Evolutionary conservation across 2,329 filamentous ascomycete species (phyloP), one percentile per base, ranked within the genome.

Genomic region (Zasmidium angulare): DNA sequence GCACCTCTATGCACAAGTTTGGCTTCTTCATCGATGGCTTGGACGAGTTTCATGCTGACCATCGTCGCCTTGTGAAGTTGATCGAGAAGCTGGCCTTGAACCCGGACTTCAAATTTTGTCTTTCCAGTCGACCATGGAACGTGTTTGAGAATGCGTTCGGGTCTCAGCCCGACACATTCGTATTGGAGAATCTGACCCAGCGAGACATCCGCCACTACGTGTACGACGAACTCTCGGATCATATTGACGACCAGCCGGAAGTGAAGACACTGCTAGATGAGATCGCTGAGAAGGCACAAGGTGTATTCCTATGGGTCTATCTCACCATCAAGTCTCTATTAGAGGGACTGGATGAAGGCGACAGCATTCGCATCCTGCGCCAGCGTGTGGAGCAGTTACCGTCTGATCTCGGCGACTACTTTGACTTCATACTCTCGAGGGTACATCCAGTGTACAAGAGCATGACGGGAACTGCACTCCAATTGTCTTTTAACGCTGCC

Each of bases 231-330:
- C n/a, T 61, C 2, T 43, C 24, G 14, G 2, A 24, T 1, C 11
- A 48, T 46, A 46, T 46, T 7, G 26, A 29, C 4, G 26, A 29
- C 11, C 26, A 29, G 26, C 26, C 26, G 26, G 26, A 29, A 11
- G 26, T 29, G 26, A 29, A 14, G 29, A 26, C 9, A 19, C 46
- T 59, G 23, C 12, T 21, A 11, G 7, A 23, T 1, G 61, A 60
- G 20, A 55, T 67, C 6, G n/a, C 31, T 2, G 56, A 58, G 3
- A 63, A 60, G 29, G 61, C 65, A 3, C n/a, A 63, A 21, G 65
- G 65, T 4, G 63, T 67, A 14, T 67, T 67, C 46, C 50, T 67
- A 1, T 67, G 65, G 63, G 65, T 62, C 6, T 43, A 26, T 19
- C 59, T 67, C 3, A 57, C 62, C n/a, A 49, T 65, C 19, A 31